Evolutionary conservation across 257 asterid species (phyloP), one percentile per base, ranked within the genome.

Genomic region (Solanum arcanum): DNA sequence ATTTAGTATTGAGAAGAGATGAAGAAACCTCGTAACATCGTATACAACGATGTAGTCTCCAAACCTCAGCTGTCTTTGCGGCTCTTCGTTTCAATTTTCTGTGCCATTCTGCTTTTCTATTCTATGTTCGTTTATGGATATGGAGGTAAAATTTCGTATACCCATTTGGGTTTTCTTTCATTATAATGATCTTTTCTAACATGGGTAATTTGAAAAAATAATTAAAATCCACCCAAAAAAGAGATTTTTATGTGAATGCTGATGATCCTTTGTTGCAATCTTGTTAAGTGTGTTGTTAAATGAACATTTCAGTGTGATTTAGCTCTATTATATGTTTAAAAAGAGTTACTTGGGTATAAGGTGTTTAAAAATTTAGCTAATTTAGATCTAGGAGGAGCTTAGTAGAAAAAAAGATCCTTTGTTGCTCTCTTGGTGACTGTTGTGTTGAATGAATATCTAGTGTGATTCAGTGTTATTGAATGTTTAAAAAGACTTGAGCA

Each of bases 1-100:
- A 29, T 1, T 16, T 29, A 49, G 69, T 29, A 47, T 81, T 90
- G 92, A 91, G 94, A 89, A 91, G 94, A 89, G 86, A 93, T 93
- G 95, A 90, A 80, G 93, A 89, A 91, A 84, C 86, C 83, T 87
- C 88, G 92, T 83, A 76, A 86, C 37, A 88, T 81, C 39, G 91
- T 84, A 60, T 84, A 87, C 59, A 77, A 88, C 29, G 87, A 91
- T 86, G 47, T 83, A 46, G 77, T 64, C 33, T 90, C 86, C 60
- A 87, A 85, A 56, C 66, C 87, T 86, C 88, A 91, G 88, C 92
- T 92, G 11, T 92, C 95, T 33, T 66, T 91, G 68, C 93, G 94
- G 7, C 88, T 94, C 27, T 90, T 94, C 88, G 91, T 93, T 88
- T 91, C 96, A 11, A 83, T 94, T 85, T 94, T 96, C 94, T 91